Base-by-base conservation (phyloP, 140 eudicot species). In the Artemisia princeps region DNA sequence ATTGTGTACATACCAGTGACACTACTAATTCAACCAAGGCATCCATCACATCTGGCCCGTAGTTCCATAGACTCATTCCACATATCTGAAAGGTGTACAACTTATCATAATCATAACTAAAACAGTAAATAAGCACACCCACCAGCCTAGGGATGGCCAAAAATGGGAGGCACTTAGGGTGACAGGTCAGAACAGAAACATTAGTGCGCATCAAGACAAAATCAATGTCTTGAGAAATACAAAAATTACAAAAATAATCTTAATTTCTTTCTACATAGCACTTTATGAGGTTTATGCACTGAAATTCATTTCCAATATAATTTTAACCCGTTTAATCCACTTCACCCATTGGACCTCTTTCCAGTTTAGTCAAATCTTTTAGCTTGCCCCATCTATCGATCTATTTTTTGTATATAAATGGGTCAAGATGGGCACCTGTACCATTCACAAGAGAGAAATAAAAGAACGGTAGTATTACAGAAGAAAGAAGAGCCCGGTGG, bases 11-110 rank as follows among this genome's bases (percentile, higher is more conserved):
- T 88, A 92, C 98, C 96, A 92, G 72, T 17, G 96, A 74, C 61
- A 80, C 72, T 11, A 88, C 72, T 30, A 92, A 72, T 64, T 92
- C 96, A n/a, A 80, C 66, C 78, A 92, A 75, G 13, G 92, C 98
- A 74, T 92, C 98, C 98, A 92, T 86, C 52, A 88, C 98, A 86
- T 86, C 87, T 23, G 96, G 82, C 40, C 84, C 80, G 54, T 88
- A 88, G 82, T 88, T 76, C 96, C 98, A 92, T 65, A 92, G 65
- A 84, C 95, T 84, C 95, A 92, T 85, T 45, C 64, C 69, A 67
- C 84, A 80, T 75, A 92, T 80, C 98, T 92, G 80, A 52, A 71
- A 60, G 40, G 16, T 11, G n/a, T 59, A 62, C 19, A 52, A 59
- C 17, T 26, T 57, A 61, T 75, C 12, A 72, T 30, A 49, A 76